Conservation (phyloP, 768 basidiomycete genomes). For the Psilocybe azurescens region DNA sequence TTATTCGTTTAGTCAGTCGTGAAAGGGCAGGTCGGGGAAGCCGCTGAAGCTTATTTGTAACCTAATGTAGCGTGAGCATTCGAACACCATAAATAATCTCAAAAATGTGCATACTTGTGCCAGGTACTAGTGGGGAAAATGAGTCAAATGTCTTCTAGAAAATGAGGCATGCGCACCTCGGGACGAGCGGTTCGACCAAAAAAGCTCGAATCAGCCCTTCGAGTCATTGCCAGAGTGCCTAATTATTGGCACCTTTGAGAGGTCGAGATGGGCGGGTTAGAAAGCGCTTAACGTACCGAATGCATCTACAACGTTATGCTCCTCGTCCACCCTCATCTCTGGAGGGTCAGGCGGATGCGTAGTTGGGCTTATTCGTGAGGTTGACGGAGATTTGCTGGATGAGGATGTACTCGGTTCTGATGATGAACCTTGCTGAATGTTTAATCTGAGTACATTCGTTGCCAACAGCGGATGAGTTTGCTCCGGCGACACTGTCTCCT, state of each 20-base stretch:
- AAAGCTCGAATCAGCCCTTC: constrained; percentile 58
- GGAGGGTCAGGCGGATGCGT: constrained; percentile 13
- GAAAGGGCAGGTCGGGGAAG: not conserved
- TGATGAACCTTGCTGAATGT: constrained; percentile 18
- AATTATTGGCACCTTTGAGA: not conserved
- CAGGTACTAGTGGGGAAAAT: constrained; percentile 49
- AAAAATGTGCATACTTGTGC: constrained; percentile 48
- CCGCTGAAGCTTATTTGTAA: constrained; percentile 2
- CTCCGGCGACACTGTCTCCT: constrained; percentile 47
- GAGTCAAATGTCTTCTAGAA: constrained; percentile 3
- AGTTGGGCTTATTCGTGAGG: constrained; percentile 16
- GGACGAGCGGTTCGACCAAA: constrained; percentile 70
- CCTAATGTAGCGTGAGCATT: constrained; percentile 7
- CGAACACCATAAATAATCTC: not conserved
- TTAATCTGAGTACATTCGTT: constrained; percentile 30
- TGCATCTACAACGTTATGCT: constrained; percentile 47
- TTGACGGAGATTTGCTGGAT: constrained; percentile 30
- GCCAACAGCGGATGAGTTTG: constrained; percentile 55
- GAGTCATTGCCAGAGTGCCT: constrained; percentile 47
- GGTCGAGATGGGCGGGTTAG: not conserved
- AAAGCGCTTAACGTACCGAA: constrained; percentile 30
- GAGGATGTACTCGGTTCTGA: constrained; percentile 27
- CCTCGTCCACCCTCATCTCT: constrained; percentile 39
- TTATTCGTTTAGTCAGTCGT: constrained; percentile 15
- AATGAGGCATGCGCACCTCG: constrained; percentile 51